Evolutionary conservation across 78 protist species (phyloP).

Genomic region (Dictyostelium discoideum): dicty_2.7 NC_007090.3:2416001-2416500

Average conservation of each 20-base stretch:
- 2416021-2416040: background rate
- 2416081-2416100: conserved; percentile 90
- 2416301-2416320: conserved; percentile 95
- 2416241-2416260: conserved; percentile 80
- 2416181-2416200: conserved; percentile 73
- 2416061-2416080: conserved; percentile 70
- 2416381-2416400: conserved; percentile 80
- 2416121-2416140: conserved; percentile 85
- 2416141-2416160: conserved; percentile 81
- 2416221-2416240: conserved; percentile 94
- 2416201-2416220: conserved; percentile 77
- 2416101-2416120: conserved; percentile 87
- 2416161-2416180: conserved; percentile 18
- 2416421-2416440: conserved; percentile 87
- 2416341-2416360: conserved; percentile 89
- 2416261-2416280: conserved; percentile 90
- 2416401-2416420: conserved; percentile 94
- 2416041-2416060: conserved; percentile 26
- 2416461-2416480: conserved; percentile 86
- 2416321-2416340: conserved; percentile 97
- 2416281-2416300: conserved; percentile 81
- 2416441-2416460: conserved; percentile 83
- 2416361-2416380: conserved; percentile 83
- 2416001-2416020: no score
- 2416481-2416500: conserved; percentile 92